Percentiles rank a stretch among this genome's conserved stretches.
These are phyloP conservation scores for Chytriomyces confervae DNA, from an alignment of 192 early-diverging fungal genomes.

Conservation along the genomic window DNA sequence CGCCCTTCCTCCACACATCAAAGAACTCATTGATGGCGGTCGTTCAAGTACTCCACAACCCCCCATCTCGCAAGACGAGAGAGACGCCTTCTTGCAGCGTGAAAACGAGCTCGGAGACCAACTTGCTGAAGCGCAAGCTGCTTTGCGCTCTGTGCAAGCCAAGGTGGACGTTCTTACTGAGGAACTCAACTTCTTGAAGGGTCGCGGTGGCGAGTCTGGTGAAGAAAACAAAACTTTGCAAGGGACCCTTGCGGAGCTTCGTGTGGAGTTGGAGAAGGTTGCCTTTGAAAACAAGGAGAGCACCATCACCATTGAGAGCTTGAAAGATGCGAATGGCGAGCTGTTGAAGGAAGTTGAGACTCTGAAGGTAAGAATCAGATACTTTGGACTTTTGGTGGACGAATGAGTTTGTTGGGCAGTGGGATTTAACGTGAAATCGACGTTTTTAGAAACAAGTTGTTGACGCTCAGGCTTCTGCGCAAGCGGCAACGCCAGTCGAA, in stretches of 20 bases:
- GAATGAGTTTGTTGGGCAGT: constrained; percentile 27
- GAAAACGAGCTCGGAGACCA: constrained; percentile 97
- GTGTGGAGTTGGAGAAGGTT: constrained; percentile 86
- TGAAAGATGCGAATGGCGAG: constrained; percentile 86
- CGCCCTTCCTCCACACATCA: constrained; percentile 23
- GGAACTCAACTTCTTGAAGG: constrained; percentile 75
- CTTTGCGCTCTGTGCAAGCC: constrained; percentile 69
- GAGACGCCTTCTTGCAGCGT: constrained; percentile 91
- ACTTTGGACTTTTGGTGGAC: constrained; percentile 5
- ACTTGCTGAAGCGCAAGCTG: constrained; percentile 89
- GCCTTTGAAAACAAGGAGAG: constrained; percentile 89
- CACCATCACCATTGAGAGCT: constrained; percentile 84
- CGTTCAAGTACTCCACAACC: constrained; percentile 79
- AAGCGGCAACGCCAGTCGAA: constrained; percentile 16
- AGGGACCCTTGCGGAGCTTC: constrained; percentile 75
- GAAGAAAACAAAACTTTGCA: constrained; percentile 77
- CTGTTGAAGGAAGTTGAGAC: constrained; percentile 75
- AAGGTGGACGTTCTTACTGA: constrained; percentile 68
- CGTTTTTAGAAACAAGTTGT: constrained; percentile 51
- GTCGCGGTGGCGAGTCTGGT: constrained; percentile 52
- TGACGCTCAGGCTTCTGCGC: constrained; percentile 41
- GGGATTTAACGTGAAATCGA: neutral
- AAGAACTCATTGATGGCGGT: constrained; percentile 54
- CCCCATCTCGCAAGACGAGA: constrained; percentile 82
- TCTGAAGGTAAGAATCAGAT: constrained; percentile 62